Percentiles rank a stretch among this genome's conserved stretches.
These are phyloP conservation scores for Candida anutae DNA, from an alignment of 1,139 yeast species.

Conservation along the genomic window DNA sequence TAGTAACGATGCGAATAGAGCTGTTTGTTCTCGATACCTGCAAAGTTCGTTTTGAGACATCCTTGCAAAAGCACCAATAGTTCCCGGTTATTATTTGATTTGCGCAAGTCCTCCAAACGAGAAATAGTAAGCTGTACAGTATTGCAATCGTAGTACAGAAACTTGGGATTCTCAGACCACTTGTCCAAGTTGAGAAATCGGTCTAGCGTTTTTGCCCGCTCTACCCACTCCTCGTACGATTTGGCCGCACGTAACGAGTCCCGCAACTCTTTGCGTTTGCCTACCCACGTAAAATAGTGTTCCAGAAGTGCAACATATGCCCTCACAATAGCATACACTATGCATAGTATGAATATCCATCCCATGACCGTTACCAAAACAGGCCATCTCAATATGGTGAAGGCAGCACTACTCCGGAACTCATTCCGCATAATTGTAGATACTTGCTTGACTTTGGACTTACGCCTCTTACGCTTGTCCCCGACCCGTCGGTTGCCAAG, in stretches of 20 bases:
- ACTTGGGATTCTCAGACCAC: slow-evolving; percentile 58
- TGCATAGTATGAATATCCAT: slow-evolving; percentile 49
- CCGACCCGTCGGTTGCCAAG: slow-evolving; percentile 18
- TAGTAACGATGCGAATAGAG: slow-evolving; percentile 68
- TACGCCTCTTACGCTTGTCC: slow-evolving; percentile 2
- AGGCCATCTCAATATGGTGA: slow-evolving; percentile 60
- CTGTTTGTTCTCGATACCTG: slow-evolving; percentile 68
- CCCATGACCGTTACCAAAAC: slow-evolving; percentile 39
- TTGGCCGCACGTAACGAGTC: slow-evolving; percentile 40
- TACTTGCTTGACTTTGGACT: slow-evolving; percentile 2
- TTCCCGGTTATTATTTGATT: slow-evolving; percentile 31
- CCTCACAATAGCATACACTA: slow-evolving; percentile 46
- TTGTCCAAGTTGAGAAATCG: slow-evolving; percentile 47
- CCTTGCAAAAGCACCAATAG: slow-evolving; percentile 53
- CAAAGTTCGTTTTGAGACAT: slow-evolving; percentile 66
- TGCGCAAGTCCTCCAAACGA: slow-evolving; percentile 33
- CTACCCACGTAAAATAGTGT: slow-evolving; percentile 51
- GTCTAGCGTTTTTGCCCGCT: slow-evolving; percentile 52
- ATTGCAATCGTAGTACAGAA: slow-evolving; percentile 62
- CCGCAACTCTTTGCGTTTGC: slow-evolving; percentile 45
- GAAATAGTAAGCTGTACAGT: slow-evolving; percentile 46
- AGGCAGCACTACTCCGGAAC: slow-evolving; percentile 41
- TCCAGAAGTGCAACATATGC: slow-evolving; percentile 61
- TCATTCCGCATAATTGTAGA: slow-evolving; percentile 18
- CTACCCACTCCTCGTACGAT: slow-evolving; percentile 56